Base-by-base conservation (phyloP, 257 asterid species). In the Plantago ovata region DNA sequence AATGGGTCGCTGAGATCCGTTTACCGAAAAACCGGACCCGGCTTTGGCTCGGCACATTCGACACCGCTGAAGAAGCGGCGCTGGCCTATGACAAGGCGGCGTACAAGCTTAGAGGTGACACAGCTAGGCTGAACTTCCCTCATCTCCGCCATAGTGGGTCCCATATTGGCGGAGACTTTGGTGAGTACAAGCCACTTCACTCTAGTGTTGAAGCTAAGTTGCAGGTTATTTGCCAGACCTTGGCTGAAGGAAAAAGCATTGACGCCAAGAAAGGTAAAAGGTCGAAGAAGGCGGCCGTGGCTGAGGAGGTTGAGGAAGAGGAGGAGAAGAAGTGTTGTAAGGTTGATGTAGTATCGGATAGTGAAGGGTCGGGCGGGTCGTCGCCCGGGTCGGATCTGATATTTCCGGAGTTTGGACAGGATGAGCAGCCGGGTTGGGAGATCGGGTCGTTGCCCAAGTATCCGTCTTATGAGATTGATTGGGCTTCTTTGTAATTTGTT, bases 1-100 rank as follows among this genome's bases (percentile, higher is more conserved):
- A 92, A 60, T 92, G 98, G 98, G 98, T 92, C 23, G 98, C 98
- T 2, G 98, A 91, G 87, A 91, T 91, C 76, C 92, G 98, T n/a
- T 71, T 91, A 36, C 98, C 98, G 0, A 81, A 79, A 83, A 87
- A 84, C 83, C 85, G 98, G 0, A 85, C 91, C 56, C 84, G 98
- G 9, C 82, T 92, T 38, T 92, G 98, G 98, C 90, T 92, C 0
- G 98, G 98, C 13, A 92, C 98, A 22, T 91, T 85, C 24, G 98
- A 91, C 67, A 87, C 96, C 1, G 95, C 98, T 4, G 96, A 91
- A 75, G 98, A 85, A 73, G 98, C 98, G 38, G 98, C 97, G 10
- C 75, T 92, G 54, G 98, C 98, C 19, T 92, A 92, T 66, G 98
- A 92, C 74, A 79, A 70, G 77, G 98, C 98, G 64, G 98, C 98